Evolutionary conservation across 1,284 basidiomycete species (phyloP).

Genomic region (Cryptococcus hybrid): DNA sequence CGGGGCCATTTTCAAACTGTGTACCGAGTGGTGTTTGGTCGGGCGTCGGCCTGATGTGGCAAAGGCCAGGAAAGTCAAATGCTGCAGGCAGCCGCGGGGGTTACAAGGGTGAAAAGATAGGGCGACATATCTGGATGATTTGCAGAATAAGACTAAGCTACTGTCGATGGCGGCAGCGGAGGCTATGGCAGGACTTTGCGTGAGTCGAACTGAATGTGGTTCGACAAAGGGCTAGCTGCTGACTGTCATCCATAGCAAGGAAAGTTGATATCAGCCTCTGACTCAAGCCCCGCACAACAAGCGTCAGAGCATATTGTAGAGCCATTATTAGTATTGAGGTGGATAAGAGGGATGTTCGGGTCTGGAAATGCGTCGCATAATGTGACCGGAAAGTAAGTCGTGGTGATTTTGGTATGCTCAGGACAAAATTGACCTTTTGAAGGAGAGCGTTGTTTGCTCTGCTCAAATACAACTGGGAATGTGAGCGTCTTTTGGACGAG

Average conservation of each 20-base stretch:
- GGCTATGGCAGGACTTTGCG: conserved; percentile 80
- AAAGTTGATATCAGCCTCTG: conserved; percentile 35
- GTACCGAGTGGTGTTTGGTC: conserved; percentile 91
- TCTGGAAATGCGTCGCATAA: conserved; percentile 45
- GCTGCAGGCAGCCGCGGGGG: conserved; percentile 64
- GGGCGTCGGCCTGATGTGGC: conserved; percentile 72
- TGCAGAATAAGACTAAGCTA: conserved; percentile 68
- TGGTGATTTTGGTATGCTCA: conserved; percentile 1
- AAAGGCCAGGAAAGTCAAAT: conserved; percentile 72
- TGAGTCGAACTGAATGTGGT: conserved; percentile 52
- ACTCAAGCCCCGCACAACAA: conserved; percentile 38
- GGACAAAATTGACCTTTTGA: conserved; percentile 1
- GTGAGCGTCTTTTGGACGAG: conserved; percentile 65
- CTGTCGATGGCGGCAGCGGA: conserved; percentile 76
- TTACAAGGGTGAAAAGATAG: conserved; percentile 56
- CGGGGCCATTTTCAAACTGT: conserved; percentile 76
- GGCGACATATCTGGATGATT: conserved; percentile 57
- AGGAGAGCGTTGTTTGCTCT: conserved; percentile 78
- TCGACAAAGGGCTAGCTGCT: neutral
- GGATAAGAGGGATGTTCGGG: conserved; percentile 53
- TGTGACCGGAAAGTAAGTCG: conserved; percentile 42
- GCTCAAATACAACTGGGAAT: conserved; percentile 62
- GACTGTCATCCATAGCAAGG: conserved; percentile 31
- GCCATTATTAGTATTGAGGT: conserved; percentile 49
- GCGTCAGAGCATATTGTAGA: conserved; percentile 46